Percentiles rank a stretch among this genome's conserved stretches.
These are phyloP conservation scores for Ceratobasidium sp. DNA, from an alignment of 1,284 basidiomycete species.

Conservation along the genomic window DNA sequence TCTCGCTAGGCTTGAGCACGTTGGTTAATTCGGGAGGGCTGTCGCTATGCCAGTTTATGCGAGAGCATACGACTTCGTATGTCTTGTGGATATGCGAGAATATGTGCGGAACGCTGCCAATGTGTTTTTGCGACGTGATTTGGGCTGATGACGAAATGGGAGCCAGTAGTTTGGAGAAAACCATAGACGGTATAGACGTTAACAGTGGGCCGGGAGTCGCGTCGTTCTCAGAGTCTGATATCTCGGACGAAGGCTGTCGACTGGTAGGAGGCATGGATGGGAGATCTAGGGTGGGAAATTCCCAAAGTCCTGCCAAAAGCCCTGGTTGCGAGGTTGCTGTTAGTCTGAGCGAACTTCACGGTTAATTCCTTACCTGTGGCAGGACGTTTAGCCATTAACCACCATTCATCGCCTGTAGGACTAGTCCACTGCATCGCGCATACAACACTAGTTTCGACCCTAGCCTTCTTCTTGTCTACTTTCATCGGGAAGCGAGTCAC, in stretches of 20 bases:
- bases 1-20: conserved; percentile 1
- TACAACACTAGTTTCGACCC: conserved; percentile 86
- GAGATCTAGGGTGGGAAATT: conserved; percentile 70
- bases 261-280: conserved; percentile 7
- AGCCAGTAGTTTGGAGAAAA: conserved; percentile 39
- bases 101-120: conserved; percentile 76
- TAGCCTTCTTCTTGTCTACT: conserved; percentile 78
- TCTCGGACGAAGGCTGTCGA: conserved; percentile 21
- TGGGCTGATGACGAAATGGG: conserved; percentile 44
- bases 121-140: conserved; percentile 58
- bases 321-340: conserved; percentile 59
- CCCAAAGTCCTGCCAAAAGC: conserved; percentile 84
- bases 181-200: conserved; percentile 45
- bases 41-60: conserved; percentile 13
- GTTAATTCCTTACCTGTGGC: conserved; percentile 66
- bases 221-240: conserved; percentile 35
- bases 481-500: conserved; percentile 89
- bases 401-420: conserved; percentile 56
- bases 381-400: conserved; percentile 81
- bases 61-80: conserved; percentile 70
- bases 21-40: conserved; percentile 3
- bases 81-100: conserved; percentile 93
- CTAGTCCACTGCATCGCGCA: conserved; percentile 81
- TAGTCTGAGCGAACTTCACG: conserved; percentile 37
- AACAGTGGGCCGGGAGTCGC: conserved; percentile 1